Conservation (phyloP, 1,284 basidiomycete species). For the Malassezia furfur region DNA sequence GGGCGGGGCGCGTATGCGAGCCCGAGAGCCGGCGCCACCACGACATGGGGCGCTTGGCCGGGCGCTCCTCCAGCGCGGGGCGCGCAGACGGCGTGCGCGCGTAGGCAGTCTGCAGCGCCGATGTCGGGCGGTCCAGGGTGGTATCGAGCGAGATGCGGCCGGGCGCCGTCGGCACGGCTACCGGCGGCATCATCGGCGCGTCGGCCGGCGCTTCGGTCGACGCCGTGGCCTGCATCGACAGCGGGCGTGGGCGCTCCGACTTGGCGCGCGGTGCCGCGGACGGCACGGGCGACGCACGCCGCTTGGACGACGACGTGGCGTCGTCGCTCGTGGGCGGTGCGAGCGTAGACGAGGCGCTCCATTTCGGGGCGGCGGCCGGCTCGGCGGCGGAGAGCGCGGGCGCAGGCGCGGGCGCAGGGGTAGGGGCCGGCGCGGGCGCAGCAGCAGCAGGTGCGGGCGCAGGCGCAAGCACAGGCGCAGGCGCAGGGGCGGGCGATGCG, state of each 20-base stretch:
- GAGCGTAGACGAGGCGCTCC: not conserved
- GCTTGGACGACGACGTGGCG: not conserved
- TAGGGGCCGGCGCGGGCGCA: too few species aligned
- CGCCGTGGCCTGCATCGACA: constrained; percentile 9
- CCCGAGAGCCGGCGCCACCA: constrained; percentile 16
- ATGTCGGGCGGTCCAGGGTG: not conserved
- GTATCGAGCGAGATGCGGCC: constrained; percentile 14
- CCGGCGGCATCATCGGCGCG: not conserved
- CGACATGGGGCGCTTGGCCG: not conserved
- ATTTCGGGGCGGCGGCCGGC: not conserved
- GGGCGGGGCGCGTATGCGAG: not conserved
- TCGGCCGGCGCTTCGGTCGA: not conserved
- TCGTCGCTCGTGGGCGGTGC: not conserved
- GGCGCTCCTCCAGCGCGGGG: not conserved
- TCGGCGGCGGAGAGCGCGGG: not conserved
- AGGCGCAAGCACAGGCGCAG: too few species aligned
- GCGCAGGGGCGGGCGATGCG: too few species aligned
- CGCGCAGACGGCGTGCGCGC: not conserved
- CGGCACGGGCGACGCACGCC: not conserved
- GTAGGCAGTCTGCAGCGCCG: not conserved
- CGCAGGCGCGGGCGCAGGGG: not conserved
- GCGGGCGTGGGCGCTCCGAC: constrained; percentile 6
- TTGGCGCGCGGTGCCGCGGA: not conserved
- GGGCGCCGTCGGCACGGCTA: not conserved
- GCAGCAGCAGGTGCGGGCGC: too few species aligned